Conservation (phyloP, 192 early-diverging fungal genomes). For the Cladochytrium replicatum region DNA sequence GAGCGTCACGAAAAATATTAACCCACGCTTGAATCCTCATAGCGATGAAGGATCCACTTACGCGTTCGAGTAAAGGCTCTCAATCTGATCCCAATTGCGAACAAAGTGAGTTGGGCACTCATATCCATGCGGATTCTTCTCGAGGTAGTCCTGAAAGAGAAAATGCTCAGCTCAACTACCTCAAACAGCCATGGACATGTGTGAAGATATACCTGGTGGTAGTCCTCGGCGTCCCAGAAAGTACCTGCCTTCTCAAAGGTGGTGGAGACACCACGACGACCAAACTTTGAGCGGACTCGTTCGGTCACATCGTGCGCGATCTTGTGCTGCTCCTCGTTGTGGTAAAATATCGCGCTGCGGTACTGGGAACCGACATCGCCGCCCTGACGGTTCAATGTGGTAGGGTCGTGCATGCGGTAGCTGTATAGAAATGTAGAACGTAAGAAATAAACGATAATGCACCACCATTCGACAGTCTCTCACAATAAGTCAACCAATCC, state of each 20-base stretch:
- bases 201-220: no score
- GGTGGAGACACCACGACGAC: constrained; percentile 38
- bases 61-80: constrained; percentile 14
- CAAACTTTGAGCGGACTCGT: constrained; percentile 42
- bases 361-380: constrained; percentile 82
- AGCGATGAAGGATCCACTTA: no score
- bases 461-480: no score
- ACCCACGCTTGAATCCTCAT: no score
- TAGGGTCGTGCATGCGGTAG: constrained; percentile 63
- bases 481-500: constrained; percentile 74
- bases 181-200: not conserved
- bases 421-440: no score
- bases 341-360: constrained; percentile 79
- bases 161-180: not conserved
- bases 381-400: constrained; percentile 77
- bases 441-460: no score
- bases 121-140: constrained; percentile 67
- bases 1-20: no score
- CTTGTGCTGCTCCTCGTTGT: constrained; percentile 59
- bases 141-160: constrained; percentile 65
- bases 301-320: constrained; percentile 65
- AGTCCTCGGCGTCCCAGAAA: constrained; percentile 75
- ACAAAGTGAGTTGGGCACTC: constrained; percentile 50
- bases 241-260: no score
- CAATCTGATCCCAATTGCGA: constrained; percentile 37